Evolutionary conservation across 768 basidiomycete genomes (phyloP), one percentile per base, ranked within the genome.

Genomic region (Pleurotus pulmonarius): DNA sequence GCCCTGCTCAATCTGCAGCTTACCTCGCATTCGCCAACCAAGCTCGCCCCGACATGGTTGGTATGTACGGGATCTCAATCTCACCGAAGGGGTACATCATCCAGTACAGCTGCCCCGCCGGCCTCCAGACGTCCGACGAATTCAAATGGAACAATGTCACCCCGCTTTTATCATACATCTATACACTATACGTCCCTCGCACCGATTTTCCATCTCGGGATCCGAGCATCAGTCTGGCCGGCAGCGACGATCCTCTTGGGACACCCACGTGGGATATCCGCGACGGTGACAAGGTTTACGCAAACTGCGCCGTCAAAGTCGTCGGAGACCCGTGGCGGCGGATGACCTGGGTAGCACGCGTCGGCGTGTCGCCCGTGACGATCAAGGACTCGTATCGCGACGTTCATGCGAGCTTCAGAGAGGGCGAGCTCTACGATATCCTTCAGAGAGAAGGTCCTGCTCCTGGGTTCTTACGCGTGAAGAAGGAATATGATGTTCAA

Each of bases 1-100:
- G 55, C 47, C 56, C 47, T 13, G 7, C 46, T 48, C 56, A 57
- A 49, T 46, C 49, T 5, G 39, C 12, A 12, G 56, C 46, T 39
- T 59, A 59, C 29, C 45, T 48, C 16, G 45, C 54, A 13, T 26
- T 59, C 40, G 37, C 45, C 43, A 56, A 56, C 26, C 58, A 56
- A 56, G 44, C 58, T 48, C 58, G 53, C 37, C 58, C 58, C 12
- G 54, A 55, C 39, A 55, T 48, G 46, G 34, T 47, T 13, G 53
- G 54, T 0, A 26, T 56, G 6, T 56, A 54, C 26, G 54, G 53
- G 11, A 40, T 55, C 29, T 46, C 13, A 0, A 26, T 49, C 5
- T 59, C 54, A 15, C 45, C 54, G 15, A 34, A 16, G 11, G 18
- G 24, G 5, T 59, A 59, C 16, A 3, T 12, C 24, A 29, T 59